Conservation (phyloP, 108 stramenopile species). For the Pseudonitzschia multistriata region DNA sequence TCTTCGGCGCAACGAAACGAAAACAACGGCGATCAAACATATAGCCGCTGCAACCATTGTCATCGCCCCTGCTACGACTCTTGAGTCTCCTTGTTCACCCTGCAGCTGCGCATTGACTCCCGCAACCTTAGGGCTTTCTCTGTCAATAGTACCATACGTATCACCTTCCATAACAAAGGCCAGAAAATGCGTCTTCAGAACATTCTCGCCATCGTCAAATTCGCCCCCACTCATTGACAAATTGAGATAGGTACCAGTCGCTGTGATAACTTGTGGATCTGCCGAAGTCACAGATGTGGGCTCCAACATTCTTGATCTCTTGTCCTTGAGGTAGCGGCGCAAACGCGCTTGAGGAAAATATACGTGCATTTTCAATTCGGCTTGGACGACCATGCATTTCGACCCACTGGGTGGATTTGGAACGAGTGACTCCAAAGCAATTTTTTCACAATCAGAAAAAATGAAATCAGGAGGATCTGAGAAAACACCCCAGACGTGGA, state of each 20-base stretch:
- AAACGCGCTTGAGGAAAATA: slow-evolving; percentile 18
- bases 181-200: slow-evolving; percentile 10
- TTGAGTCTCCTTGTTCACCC: neutral
- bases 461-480: slow-evolving; percentile 17
- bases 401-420: slow-evolving; percentile 12
- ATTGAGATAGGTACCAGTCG: slow-evolving; percentile 12
- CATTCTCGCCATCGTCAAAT: slow-evolving; percentile 19
- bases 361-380: slow-evolving; percentile 17
- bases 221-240: slow-evolving; percentile 19
- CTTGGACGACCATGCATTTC: slow-evolving; percentile 17
- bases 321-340: neutral
- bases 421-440: neutral
- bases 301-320: too few relatives aligned
- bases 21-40: slow-evolving; percentile 14
- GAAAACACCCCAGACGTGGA: slow-evolving; percentile 18
- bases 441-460: slow-evolving; percentile 1
- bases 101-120: neutral
- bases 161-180: slow-evolving; percentile 17
- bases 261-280: slow-evolving; percentile 9
- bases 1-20: slow-evolving; percentile 9
- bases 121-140: slow-evolving; percentile 12
- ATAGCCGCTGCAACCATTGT: slow-evolving; percentile 14
- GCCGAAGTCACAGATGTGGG: neutral
- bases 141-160: neutral
- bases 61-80: slow-evolving; percentile 14